A percentile compares a stretch with the other conserved stretches of the same genome.
These are phyloP conservation scores for Aureobasidium sp. DNA, from an alignment of 2,329 filamentous ascomycete species.

Conservation along the genomic window DNA sequence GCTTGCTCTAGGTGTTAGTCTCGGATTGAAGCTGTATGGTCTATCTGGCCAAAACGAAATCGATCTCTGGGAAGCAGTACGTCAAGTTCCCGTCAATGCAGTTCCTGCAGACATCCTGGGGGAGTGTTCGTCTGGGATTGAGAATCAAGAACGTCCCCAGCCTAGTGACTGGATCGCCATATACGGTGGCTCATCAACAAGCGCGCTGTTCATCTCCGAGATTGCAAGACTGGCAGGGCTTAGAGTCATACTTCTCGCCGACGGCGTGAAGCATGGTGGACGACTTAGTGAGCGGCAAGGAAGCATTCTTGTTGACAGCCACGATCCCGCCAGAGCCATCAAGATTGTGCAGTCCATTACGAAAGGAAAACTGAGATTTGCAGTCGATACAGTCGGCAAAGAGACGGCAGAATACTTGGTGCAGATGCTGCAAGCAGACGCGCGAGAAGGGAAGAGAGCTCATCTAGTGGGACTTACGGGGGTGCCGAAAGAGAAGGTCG, in stretches of 20 bases:
- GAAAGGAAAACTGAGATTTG: conserved; percentile 54
- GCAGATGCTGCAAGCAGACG: conserved; percentile 38
- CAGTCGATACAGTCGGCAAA: conserved; percentile 59
- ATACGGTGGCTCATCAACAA: conserved; percentile 58
- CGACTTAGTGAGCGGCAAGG: conserved; percentile 47
- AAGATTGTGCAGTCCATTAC: conserved; percentile 57
- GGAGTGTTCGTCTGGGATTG: conserved; percentile 56
- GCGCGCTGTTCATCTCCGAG: conserved; percentile 35
- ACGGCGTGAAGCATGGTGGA: conserved; percentile 58
- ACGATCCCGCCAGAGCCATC: conserved; percentile 58
- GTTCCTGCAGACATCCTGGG: conserved; percentile 46
- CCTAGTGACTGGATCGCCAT: conserved; percentile 64
- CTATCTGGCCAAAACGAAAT: conserved; percentile 38
- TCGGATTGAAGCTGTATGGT: conserved; percentile 58
- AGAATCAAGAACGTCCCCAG: conserved; percentile 46
- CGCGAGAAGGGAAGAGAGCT: conserved; percentile 21
- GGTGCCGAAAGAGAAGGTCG: conserved; percentile 50
- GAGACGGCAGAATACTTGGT: conserved; percentile 56
- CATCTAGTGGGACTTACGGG: conserved; percentile 65
- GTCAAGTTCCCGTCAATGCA: conserved; percentile 27
- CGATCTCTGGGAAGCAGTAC: conserved; percentile 49
- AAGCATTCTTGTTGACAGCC: conserved; percentile 62
- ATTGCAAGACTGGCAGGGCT: conserved; percentile 60
- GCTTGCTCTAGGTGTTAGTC: conserved; percentile 59
- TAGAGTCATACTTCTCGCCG: conserved; percentile 58